Base-by-base conservation (phyloP, 768 basidiomycete species). In the Piloderma croceum region DNA sequence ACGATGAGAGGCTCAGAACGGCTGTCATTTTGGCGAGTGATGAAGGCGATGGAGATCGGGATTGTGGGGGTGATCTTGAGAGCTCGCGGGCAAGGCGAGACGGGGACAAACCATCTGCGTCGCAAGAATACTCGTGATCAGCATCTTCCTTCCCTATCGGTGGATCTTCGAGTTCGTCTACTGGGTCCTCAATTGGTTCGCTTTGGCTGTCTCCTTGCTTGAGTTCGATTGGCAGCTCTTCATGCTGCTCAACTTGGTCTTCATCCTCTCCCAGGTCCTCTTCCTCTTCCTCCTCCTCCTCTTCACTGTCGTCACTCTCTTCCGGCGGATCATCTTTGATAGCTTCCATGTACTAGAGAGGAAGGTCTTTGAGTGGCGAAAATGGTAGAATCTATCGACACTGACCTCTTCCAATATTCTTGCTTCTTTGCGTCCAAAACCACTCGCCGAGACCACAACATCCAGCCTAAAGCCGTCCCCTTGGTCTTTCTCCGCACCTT, bases 381-480 rank as follows among this genome's bases (percentile, higher is more conserved):
- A 47, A 24, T 43, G 37, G 50, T 51, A 39, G 57, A 43, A 45
- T 46, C 39, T 15, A 39, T 38, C 34, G 38, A 36, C 53, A 60
- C 77, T 54, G 45, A 93, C 93, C 70, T 91, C 81, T 62, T 92
- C 90, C 41, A 97, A 65, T 31, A 76, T 64, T 54, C 80, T 78
- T 72, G 88, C 79, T 56, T 94, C 83, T 53, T 82, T 83, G 50
- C 83, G 73, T 45, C 80, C 81, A 62, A 94, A 97, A 19, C 94
- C 94, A 67, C 90, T 94, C 3, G 96, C 96, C 36, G 86, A 85
- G 5, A 97, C 93, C 49, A 89, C 74, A 15, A 96, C 81, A 66
- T 99, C 96, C 34, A 97, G 65, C 43, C 75, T 71, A 61, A 90
- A 90, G 17, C 57, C 63, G n/a, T 73, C 71, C 10, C 63, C 69